Evolutionary conservation across 2,329 filamentous ascomycete genomes (phyloP).

Genomic region (Trichoderma lentiforme): DNA sequence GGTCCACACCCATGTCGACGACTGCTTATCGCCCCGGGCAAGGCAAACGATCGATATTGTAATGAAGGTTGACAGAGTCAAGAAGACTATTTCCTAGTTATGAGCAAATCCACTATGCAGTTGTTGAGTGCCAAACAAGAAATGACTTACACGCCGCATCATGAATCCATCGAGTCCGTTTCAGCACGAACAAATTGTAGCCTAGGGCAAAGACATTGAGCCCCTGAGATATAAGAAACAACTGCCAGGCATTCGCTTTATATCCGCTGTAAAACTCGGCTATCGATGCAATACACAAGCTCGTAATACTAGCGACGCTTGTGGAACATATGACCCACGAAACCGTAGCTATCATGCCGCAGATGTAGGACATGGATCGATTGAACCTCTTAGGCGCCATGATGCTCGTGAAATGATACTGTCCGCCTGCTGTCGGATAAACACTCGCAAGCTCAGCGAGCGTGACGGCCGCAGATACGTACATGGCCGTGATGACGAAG

Average conservation of each 20-base stretch:
- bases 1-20: constrained; percentile 27
- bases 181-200: constrained; percentile 16
- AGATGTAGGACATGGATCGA: constrained; percentile 18
- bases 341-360: not conserved
- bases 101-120: not conserved
- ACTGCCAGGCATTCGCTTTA: not conserved
- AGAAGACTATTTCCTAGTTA: not conserved
- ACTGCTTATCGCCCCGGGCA: constrained; percentile 5
- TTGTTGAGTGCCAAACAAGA: not conserved
- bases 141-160: constrained; percentile 14
- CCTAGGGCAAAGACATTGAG: not conserved
- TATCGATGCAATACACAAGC: not conserved
- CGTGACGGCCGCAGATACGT: constrained; percentile 26
- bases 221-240: constrained; percentile 12
- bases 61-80: not conserved
- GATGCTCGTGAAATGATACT: constrained; percentile 38
- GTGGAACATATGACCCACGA: constrained; percentile 4
- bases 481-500: constrained; percentile 14
- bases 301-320: not conserved
- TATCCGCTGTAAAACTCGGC: constrained; percentile 1
- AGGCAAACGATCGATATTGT: constrained; percentile 5
- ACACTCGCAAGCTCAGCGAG: constrained; percentile 36
- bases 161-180: constrained; percentile 12
- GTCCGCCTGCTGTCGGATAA: constrained; percentile 38
- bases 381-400: constrained; percentile 26